phyloP scores from a whole-genome alignment of 352 stramenopile species.

The Aphanomyces invadans region DNA sequence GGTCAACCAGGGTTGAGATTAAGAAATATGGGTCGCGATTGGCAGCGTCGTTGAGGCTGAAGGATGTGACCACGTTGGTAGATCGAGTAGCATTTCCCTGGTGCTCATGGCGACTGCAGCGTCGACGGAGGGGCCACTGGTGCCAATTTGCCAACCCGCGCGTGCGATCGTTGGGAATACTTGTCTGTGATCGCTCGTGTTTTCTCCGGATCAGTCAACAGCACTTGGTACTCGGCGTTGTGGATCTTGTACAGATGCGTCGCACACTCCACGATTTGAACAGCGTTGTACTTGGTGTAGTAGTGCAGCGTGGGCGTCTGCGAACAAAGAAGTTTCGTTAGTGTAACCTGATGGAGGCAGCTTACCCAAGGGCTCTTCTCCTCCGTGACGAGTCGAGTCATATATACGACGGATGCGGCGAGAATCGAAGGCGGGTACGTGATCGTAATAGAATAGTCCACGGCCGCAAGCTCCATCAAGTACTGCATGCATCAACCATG shows the following conservation, averaged over 20 bases:
- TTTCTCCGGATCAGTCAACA: slow-evolving; percentile 60
- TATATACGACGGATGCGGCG: slow-evolving; percentile 66
- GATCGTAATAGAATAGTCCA: slow-evolving; percentile 18
- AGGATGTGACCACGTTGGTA: too few species aligned
- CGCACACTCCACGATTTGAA: slow-evolving; percentile 58
- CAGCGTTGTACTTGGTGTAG: slow-evolving; percentile 63
- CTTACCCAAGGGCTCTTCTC: slow-evolving; percentile 30
- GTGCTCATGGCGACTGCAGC: too few species aligned
- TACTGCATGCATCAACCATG: slow-evolving; percentile 12
- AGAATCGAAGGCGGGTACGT: slow-evolving; percentile 55
- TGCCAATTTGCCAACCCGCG: slow-evolving; percentile 15
- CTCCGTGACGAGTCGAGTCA: slow-evolving; percentile 56
- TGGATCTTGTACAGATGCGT: slow-evolving; percentile 58
- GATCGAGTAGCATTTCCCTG: too few species aligned
- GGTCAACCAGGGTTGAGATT: slow-evolving; percentile 14
- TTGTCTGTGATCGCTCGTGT: slow-evolving; percentile 79
- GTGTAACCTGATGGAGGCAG: neutral
- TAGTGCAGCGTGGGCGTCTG: slow-evolving; percentile 80
- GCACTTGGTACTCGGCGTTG: slow-evolving; percentile 46
- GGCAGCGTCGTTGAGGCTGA: neutral
- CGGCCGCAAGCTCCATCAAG: slow-evolving; percentile 9
- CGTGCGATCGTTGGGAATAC: slow-evolving; percentile 36
- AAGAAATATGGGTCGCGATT: neutral
- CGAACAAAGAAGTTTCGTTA: neutral
- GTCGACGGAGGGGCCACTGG: neutral